Base-by-base conservation (phyloP, 495 filamentous ascomycete genomes). In the Neurospora discreta region DNA sequence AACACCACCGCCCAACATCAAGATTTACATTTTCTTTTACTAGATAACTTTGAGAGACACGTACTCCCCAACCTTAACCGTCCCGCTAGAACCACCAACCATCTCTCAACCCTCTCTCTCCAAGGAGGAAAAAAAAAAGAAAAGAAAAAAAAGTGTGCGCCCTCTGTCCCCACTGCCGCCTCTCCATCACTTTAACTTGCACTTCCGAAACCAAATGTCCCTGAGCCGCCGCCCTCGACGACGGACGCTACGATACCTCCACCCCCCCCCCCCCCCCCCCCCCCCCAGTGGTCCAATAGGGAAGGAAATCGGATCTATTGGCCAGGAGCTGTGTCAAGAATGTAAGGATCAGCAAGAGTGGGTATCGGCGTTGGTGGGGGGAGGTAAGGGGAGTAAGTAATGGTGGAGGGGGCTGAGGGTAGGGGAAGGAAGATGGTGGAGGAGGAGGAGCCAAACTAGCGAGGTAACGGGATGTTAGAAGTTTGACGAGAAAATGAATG, bases 401-500 rank as follows among this genome's bases (percentile, higher is more conserved):
- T 1, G n/a, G 10, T 5, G 20, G 9, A 11, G n/a, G 9, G 3
- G 44, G 11, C 9, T 3, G 2, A 4, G 44, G n/a, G 20, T 1
- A 52, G 5, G 44, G 38, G 38, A 20, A 52, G 44, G 10, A 20
- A 20, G 10, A 11, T 46, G 9, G n/a, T 23, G 20, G 10, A 23
- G 20, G 10, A 5, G 20, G 23, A 58, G 46, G 46, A 15, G 11
- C 46, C 1, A 15, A 26, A 15, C 20, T 15, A 58, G 5, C 26
- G 20, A 23, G 11, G 46, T 15, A 15, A 26, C 26, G 11, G 46
- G 20, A 30, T 26, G 46, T 52, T 7, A 30, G 1, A 10, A 23
- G 5, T 0, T 52, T 52, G 5, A 0, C 10, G 0, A n/a, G n/a
- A n/a, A n/a, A n/a, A n/a, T n/a, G n/a, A 6, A 52, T 20, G n/a